Evolutionary conservation across 345 rosid genomes (phyloP).

Genomic region (Corchorus capsularis): DNA sequence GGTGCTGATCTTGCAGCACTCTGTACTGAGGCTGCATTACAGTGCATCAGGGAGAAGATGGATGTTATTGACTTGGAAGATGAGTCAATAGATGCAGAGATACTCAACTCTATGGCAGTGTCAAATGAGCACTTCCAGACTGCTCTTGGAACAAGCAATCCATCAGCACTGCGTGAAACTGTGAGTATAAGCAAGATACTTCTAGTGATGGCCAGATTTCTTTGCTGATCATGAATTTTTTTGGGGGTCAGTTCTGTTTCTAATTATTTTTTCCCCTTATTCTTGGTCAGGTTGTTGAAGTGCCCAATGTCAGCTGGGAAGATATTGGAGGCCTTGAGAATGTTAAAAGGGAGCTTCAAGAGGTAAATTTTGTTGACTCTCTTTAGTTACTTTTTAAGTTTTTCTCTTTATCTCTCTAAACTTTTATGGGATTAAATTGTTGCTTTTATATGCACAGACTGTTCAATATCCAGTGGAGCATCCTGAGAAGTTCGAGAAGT

Average conservation of each 20-base stretch:
- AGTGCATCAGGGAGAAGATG: slow-evolving; percentile 98
- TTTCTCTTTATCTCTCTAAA: background rate
- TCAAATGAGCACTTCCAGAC: slow-evolving; percentile 92
- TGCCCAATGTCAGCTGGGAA: slow-evolving; percentile 86
- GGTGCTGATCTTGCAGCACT: slow-evolving; percentile 98
- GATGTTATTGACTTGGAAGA: slow-evolving; percentile 98
- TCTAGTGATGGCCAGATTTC: background rate
- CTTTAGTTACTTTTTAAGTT: background rate
- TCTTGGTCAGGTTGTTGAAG: slow-evolving; percentile 80
- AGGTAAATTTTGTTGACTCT: slow-evolving; percentile 46
- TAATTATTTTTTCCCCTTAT: background rate
- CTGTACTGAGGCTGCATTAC: slow-evolving; percentile 97
- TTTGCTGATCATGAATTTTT: background rate
- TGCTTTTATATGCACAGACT: slow-evolving; percentile 49
- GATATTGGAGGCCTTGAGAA: slow-evolving; percentile 97
- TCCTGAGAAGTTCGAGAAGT: slow-evolving; percentile 95
- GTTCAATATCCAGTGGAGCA: slow-evolving; percentile 99
- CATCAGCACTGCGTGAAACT: slow-evolving; percentile 84
- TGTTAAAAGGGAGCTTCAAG: slow-evolving; percentile 94
- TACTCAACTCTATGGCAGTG: slow-evolving; percentile 93
- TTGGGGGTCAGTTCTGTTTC: background rate
- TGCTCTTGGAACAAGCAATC: slow-evolving; percentile 86
- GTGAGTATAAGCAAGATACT: slow-evolving; percentile 41
- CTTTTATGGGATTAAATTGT: background rate
- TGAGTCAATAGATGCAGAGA: slow-evolving; percentile 89